These are phyloP conservation scores for Bipolaris zeicola DNA, from an alignment of 2,329 filamentous ascomycete species.

Conservation along the genomic window DNA sequence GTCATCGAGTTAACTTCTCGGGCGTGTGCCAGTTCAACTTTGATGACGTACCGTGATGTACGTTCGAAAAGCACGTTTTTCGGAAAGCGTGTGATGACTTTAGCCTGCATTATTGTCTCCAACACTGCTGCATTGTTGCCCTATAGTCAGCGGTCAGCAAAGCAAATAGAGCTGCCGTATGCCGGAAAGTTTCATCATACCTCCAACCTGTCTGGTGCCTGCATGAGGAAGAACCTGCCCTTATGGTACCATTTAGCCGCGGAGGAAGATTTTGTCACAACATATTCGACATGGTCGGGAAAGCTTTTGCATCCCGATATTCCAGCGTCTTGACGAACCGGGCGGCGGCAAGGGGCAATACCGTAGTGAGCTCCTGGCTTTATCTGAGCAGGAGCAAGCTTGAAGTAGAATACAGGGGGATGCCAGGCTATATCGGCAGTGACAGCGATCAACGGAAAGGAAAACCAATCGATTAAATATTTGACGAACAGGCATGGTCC, in stretches of 20 bases:
- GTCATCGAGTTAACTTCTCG: neutral
- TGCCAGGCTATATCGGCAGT: constrained; percentile 30
- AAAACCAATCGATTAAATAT: constrained; percentile 13
- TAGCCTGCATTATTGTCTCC: constrained; percentile 24
- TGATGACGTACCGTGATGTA: constrained; percentile 36
- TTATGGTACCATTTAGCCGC: constrained; percentile 27
- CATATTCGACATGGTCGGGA: constrained; percentile 18
- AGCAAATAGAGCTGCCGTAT: neutral
- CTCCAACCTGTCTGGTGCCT: constrained; percentile 13
- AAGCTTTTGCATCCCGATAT: neutral
- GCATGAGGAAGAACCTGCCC: constrained; percentile 26
- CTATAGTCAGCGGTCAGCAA: neutral
- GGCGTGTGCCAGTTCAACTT: constrained; percentile 15
- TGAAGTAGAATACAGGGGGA: constrained; percentile 26
- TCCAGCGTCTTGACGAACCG: neutral
- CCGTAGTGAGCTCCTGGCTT: constrained; percentile 25
- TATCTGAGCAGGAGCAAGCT: constrained; percentile 17
- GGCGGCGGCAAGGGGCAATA: constrained; percentile 22
- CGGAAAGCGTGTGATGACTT: constrained; percentile 31
- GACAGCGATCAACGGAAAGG: constrained; percentile 16
- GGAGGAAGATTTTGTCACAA: constrained; percentile 12
- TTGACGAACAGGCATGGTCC: constrained; percentile 23
- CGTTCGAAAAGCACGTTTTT: constrained; percentile 37
- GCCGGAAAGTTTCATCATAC: neutral
- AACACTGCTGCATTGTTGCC: neutral